Base-by-base conservation (phyloP, 2,329 filamentous ascomycete species). In the Verticillium zaregamsianum region DNA sequence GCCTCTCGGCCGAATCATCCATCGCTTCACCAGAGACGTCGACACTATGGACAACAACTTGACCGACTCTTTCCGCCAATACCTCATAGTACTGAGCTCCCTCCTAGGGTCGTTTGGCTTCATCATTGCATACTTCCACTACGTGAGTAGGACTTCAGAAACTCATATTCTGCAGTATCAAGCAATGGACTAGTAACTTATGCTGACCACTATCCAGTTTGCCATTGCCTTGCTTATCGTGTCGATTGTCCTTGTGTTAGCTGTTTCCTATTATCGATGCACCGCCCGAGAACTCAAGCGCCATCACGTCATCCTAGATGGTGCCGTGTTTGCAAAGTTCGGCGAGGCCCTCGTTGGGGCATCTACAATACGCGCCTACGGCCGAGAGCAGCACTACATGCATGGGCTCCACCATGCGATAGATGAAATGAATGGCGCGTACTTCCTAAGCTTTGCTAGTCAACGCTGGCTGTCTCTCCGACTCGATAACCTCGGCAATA, bases 31-130 rank as follows among this genome's bases (percentile, higher is more conserved):
- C 33, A 90, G 94, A 68, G 95, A 99, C 70, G 91, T 98, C 49
- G 92, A 97, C 70, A 92, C 94, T 61, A 96, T 98, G 92, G 95
- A 98, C 77, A 97, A 97, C 74, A 92, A 88, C 62, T 78, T 97
- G 52, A 90, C 90, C 0, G 94, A 97, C 69, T 90, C 92, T 3
- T 92, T 97, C 76, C 87, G 94, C 66, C 96, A 97, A 88, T 97
- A 94, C 78, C 89, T 93, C 69, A 79, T 97, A 68, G 97, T 92
- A 1, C 77, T 96, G 68, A 88, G 86, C 45, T 92, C 90, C 83
- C 92, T 97, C 66, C 79, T 89, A 2, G 88, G 90, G 4, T 90
- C 97, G 37, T 96, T 97, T 72, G 86, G 88, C 54, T 82, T 98
- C 67, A 96, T 97, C 77, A 95, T 98, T 69, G 89, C 91, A n/a